Percentiles rank a stretch among this genome's conserved stretches.
These are phyloP conservation scores for Bacterosira constricta DNA, from an alignment of 108 stramenopile species.

Conservation along the genomic window DNA sequence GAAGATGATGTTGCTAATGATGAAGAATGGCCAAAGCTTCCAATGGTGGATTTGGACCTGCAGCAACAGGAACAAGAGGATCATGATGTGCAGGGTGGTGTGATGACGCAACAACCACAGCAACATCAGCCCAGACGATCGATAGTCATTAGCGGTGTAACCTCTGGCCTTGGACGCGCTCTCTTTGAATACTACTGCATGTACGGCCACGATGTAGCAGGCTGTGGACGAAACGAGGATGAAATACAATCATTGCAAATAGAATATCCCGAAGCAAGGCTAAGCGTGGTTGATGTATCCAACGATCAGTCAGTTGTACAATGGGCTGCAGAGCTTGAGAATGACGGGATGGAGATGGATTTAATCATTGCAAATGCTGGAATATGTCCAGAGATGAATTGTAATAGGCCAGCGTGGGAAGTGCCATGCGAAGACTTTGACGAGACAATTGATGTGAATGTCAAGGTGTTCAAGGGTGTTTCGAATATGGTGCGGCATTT, in stretches of 20 bases:
- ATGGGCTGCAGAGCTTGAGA: not conserved
- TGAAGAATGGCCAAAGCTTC: too few species aligned
- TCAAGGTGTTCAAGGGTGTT: slow-evolving; percentile 10
- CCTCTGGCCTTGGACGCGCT: slow-evolving; percentile 5
- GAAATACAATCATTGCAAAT: not conserved
- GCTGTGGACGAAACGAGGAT: not conserved
- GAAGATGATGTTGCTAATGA: too few species aligned
- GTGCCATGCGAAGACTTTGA: slow-evolving; percentile 12
- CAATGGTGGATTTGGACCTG: too few species aligned
- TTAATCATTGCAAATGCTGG: slow-evolving; percentile 9
- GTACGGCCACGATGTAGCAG: slow-evolving; percentile 15
- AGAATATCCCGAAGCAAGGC: not conserved
- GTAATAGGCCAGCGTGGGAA: slow-evolving; percentile 9
- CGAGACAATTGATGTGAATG: not conserved
- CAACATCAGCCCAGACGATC: not conserved
- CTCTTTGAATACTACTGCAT: slow-evolving; percentile 3
- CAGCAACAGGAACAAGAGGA: too few species aligned
- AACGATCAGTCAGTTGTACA: not conserved
- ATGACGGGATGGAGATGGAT: not conserved
- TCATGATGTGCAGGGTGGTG: too few species aligned
- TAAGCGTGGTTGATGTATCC: slow-evolving; percentile 2
- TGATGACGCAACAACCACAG: too few species aligned
- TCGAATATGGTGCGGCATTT: slow-evolving; percentile 15
- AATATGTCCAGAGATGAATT: not conserved
- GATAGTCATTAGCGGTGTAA: slow-evolving; percentile 15